Base-by-base conservation (phyloP, 495 filamentous ascomycete species). In the Thozetella sp. region DNA sequence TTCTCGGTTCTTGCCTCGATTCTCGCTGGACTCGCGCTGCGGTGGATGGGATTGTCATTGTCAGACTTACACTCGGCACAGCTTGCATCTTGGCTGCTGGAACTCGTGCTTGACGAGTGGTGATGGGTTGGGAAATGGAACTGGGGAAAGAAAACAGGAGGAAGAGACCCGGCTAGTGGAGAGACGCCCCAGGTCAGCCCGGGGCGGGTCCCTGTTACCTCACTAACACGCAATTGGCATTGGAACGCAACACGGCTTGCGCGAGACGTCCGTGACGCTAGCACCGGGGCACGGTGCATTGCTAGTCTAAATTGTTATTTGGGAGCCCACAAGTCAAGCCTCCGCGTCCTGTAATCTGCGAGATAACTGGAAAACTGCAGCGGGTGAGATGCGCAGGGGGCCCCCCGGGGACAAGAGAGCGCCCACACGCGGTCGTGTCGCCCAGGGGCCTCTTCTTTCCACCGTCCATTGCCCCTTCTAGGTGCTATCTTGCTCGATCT, bases 61-160 rank as follows among this genome's bases (percentile, higher is more conserved):
- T 63, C 20, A 43, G 24, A 86, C 85, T 84, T 80, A 88, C 85
- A 77, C 82, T 87, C 66, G 85, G 84, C 71, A 88, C 75, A 43
- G 84, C 80, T 79, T 86, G 84, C 85, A 88, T 88, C 65, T 67
- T 80, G 66, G 67, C 69, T 66, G 66, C 67, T 67, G 72, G 60
- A 60, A 60, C 65, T 70, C 70, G 74, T n/a, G 67, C 67, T 73
- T 67, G 70, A 72, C 60, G 70, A 69, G 67, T 59, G 64, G 66
- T 61, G 60, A 73, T 15, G 30, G 30, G 30, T 48, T 48, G 43
- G 20, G 43, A n/a, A 48, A 48, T 48, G 43, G 43, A 48, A 48
- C 43, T 48, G 43, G 43, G n/a, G 20, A 48, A 48, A 48, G 43
- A 48, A 48, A 48, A 48, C 43, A 48, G 43, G 43, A 48, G 43